Conservation (phyloP, 441 rosid genomes). For the Omphalea diandra region DNA sequence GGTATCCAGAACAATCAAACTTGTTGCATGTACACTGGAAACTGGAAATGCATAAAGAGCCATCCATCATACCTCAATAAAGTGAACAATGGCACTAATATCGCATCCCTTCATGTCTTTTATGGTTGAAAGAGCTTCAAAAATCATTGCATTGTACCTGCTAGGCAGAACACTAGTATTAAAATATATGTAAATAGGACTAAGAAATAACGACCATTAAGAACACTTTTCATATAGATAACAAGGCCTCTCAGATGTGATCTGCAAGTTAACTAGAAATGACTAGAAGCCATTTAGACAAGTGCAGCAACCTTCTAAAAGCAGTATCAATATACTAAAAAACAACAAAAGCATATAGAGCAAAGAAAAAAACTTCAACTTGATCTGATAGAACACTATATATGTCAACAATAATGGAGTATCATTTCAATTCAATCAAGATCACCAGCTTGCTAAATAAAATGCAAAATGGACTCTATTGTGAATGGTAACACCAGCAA, state of each 20-base stretch:
- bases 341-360: no score
- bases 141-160: constrained; percentile 72
- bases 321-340: not conserved
- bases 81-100: constrained; percentile 50
- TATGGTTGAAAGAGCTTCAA: constrained; percentile 66
- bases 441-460: not conserved
- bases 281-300: not conserved
- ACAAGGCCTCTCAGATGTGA: not conserved
- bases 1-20: not conserved
- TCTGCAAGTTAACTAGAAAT: not conserved
- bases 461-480: not conserved
- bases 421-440: not conserved
- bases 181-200: not conserved
- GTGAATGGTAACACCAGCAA: not conserved
- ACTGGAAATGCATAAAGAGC: not conserved
- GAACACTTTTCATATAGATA: not conserved
- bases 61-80: constrained; percentile 59
- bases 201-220: not conserved
- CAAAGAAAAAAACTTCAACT: not conserved
- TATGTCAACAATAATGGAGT: not conserved
- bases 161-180: constrained; percentile 12
- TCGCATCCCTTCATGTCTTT: constrained; percentile 57
- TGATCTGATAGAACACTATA: not conserved
- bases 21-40: not conserved
- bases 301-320: not conserved